A percentile compares a stretch with the other conserved stretches of the same genome.
Evolutionary conservation across 2,329 filamentous ascomycete genomes (phyloP).

Genomic region (Hypoxylon sp.): DNA sequence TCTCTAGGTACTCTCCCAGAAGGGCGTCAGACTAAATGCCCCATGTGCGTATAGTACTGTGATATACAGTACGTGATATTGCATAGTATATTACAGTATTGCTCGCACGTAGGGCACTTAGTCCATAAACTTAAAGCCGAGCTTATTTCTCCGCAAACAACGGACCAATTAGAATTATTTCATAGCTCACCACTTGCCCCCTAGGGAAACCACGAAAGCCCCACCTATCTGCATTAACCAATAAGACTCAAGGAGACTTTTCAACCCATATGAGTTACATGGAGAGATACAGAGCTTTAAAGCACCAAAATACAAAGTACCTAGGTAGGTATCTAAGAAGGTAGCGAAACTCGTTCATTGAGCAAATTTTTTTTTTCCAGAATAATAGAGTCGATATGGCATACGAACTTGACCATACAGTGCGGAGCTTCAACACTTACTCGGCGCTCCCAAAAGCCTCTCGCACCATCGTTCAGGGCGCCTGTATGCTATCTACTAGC

Average conservation of each 20-base stretch:
- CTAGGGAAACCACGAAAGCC: neutral
- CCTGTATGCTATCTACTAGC: neutral
- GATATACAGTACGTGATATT: no score
- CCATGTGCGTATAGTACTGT: no score
- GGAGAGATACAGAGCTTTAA: neutral
- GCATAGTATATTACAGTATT: no score
- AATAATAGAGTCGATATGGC: neutral
- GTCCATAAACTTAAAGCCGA: no score
- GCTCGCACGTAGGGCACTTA: no score
- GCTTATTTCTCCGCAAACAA: neutral
- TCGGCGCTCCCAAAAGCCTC: no score
- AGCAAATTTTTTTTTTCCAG: neutral
- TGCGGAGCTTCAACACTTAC: no score
- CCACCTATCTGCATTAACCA: neutral
- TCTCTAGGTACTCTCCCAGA: no score
- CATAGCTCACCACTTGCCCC: neutral
- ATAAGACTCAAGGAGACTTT: neutral
- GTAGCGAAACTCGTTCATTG: neutral
- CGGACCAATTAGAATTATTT: neutral
- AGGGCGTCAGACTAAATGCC: no score
- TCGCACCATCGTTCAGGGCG: no score
- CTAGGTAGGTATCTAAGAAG: neutral
- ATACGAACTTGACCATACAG: no score
- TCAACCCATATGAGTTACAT: neutral
- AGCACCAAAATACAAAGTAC: neutral